Percentiles rank a stretch among this genome's conserved stretches.
Evolutionary conservation across 768 basidiomycete genomes (phyloP).

Genomic region (Psilocybe sp.): DNA sequence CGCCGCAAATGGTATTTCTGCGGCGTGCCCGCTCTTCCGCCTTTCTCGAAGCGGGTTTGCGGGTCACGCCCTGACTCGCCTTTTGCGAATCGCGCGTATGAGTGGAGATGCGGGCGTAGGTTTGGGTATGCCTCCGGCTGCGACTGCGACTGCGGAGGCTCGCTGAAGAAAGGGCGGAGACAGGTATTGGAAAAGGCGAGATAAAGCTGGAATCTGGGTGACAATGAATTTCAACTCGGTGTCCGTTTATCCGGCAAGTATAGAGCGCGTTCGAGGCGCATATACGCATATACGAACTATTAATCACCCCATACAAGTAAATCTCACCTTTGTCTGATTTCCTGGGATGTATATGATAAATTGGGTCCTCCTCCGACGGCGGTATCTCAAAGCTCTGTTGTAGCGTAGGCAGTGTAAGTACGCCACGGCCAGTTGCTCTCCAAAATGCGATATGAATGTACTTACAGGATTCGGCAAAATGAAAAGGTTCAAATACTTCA

Average conservation of each 20-base stretch:
- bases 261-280: background rate
- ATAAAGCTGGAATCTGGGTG: background rate
- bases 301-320: background rate
- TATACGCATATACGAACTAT: background rate
- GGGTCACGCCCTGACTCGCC: too few relatives aligned
- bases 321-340: background rate
- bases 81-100: too few relatives aligned
- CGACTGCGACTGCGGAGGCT: background rate
- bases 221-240: too few relatives aligned
- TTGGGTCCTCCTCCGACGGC: background rate
- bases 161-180: background rate
- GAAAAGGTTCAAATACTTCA: slow-evolving; percentile 49
- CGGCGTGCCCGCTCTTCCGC: too few relatives aligned
- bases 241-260: background rate
- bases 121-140: background rate
- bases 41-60: too few relatives aligned
- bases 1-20: too few relatives aligned
- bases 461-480: slow-evolving; percentile 53
- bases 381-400: background rate
- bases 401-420: slow-evolving; percentile 2
- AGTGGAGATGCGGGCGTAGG: background rate
- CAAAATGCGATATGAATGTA: background rate
- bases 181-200: background rate
- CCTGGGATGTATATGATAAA: background rate
- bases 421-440: too few relatives aligned